Evolutionary conservation across 352 stramenopile species (phyloP).

Genomic region (Globisporangium megalacanthum): DNA sequence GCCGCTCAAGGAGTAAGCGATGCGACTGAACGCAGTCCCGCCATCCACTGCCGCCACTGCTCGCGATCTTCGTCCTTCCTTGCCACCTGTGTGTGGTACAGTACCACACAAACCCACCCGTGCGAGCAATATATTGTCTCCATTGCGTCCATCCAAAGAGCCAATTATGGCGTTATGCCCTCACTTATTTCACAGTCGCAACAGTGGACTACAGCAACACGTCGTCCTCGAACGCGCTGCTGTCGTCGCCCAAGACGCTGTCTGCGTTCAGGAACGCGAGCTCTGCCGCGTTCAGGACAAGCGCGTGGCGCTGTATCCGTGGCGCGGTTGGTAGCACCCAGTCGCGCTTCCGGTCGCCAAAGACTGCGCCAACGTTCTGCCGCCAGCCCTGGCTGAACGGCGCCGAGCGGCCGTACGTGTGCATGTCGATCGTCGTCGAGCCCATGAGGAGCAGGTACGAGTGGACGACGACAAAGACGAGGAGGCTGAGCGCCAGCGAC

Average conservation of each 20-base stretch:
- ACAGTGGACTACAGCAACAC: conserved; percentile 17
- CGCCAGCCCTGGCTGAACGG: conserved; percentile 69
- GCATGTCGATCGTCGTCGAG: conserved; percentile 76
- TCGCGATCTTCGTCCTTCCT: too few species aligned
- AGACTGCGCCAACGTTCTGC: conserved; percentile 43
- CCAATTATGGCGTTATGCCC: background rate
- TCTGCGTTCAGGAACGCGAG: conserved; percentile 42
- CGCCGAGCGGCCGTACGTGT: conserved; percentile 55
- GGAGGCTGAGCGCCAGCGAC: conserved; percentile 59
- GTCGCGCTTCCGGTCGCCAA: conserved; percentile 47
- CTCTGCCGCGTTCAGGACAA: conserved; percentile 35
- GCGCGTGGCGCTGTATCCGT: conserved; percentile 8
- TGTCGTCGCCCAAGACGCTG: conserved; percentile 37
- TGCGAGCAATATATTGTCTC: background rate
- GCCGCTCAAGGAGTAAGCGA: conserved; percentile 22
- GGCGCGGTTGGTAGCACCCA: conserved; percentile 45
- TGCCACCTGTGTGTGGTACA: too few species aligned
- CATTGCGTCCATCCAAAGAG: background rate
- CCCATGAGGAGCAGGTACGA: conserved; percentile 58
- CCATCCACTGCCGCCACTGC: background rate
- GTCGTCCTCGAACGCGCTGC: conserved; percentile 46
- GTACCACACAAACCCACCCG: too few species aligned
- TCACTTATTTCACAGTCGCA: background rate
- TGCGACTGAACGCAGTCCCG: too few species aligned
- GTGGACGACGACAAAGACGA: conserved; percentile 73